These are phyloP conservation scores for Phanerodontia chrysosporium DNA, from an alignment of 768 basidiomycete genomes.

Conservation along the genomic window DNA sequence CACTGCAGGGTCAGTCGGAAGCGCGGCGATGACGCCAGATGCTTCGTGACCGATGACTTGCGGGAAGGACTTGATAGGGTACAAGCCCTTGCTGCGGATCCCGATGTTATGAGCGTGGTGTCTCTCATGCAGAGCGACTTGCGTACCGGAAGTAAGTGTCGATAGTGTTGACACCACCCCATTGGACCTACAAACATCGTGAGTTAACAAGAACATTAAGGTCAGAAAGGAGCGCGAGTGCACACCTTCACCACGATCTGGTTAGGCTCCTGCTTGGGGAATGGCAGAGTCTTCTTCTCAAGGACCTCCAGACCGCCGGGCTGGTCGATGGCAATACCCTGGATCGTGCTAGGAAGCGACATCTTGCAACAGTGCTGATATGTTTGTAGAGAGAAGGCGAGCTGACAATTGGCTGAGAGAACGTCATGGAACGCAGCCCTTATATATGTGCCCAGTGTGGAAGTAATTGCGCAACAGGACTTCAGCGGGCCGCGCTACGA, in stretches of 20 bases:
- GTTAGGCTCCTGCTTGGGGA: conserved; percentile 55
- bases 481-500: too few species aligned
- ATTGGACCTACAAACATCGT: conserved; percentile 54
- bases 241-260: conserved; percentile 53
- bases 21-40: conserved; percentile 67
- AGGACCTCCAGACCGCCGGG: conserved; percentile 77
- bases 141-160: conserved; percentile 75
- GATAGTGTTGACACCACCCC: conserved; percentile 83
- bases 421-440: too few species aligned
- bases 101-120: background rate
- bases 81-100: conserved; percentile 52
- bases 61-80: conserved; percentile 55
- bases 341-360: conserved; percentile 57
- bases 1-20: conserved; percentile 65
- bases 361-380: conserved; percentile 28
- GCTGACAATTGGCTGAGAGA: too few species aligned
- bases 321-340: conserved; percentile 70
- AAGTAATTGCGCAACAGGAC: too few species aligned
- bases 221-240: too few species aligned
- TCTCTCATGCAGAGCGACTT: background rate
- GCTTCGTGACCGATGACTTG: conserved; percentile 74
- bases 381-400: too few species aligned
- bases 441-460: too few species aligned
- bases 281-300: conserved; percentile 60
- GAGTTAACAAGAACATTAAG: background rate